Percentiles rank a stretch among this genome's conserved stretches.
Evolutionary conservation across 2,329 filamentous ascomycete genomes (phyloP).

Genomic region (Fusarium temperatum): DNA sequence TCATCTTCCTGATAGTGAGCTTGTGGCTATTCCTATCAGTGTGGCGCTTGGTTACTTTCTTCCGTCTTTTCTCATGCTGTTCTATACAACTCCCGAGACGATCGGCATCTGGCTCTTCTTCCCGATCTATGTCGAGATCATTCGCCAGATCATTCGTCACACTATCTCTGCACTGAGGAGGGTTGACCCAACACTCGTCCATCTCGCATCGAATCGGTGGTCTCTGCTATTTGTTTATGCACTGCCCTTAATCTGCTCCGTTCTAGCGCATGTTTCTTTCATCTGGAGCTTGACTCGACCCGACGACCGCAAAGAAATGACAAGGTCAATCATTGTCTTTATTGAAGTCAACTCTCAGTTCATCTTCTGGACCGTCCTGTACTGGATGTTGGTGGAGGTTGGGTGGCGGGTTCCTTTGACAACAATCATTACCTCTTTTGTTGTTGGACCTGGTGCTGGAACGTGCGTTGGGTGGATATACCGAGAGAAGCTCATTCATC

Average conservation of each 20-base stretch:
- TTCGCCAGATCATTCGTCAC: constrained; percentile 51
- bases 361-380: constrained; percentile 58
- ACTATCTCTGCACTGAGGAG: constrained; percentile 39
- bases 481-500: constrained; percentile 48
- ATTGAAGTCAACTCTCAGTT: constrained; percentile 59
- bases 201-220: constrained; percentile 54
- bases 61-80: constrained; percentile 58
- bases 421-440: constrained; percentile 41
- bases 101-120: constrained; percentile 62
- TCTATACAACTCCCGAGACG: constrained; percentile 48
- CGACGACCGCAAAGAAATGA: constrained; percentile 61
- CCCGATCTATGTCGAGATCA: constrained; percentile 57
- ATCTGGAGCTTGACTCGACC: constrained; percentile 50
- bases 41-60: constrained; percentile 58
- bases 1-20: constrained; percentile 59
- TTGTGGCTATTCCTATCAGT: constrained; percentile 63
- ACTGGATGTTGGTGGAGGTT: constrained; percentile 63
- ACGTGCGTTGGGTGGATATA: constrained; percentile 52
- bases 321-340: constrained; percentile 56
- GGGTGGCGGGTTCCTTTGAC: constrained; percentile 53
- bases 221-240: constrained; percentile 55
- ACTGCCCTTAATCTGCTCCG: constrained; percentile 55
- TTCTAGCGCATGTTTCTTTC: constrained; percentile 54
- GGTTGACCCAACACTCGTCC: constrained; percentile 46
- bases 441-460: constrained; percentile 52